Evolutionary conservation across 805 yeast genomes (phyloP), one percentile per base, ranked within the genome.

Genomic region (Ogataea zsoltii): DNA sequence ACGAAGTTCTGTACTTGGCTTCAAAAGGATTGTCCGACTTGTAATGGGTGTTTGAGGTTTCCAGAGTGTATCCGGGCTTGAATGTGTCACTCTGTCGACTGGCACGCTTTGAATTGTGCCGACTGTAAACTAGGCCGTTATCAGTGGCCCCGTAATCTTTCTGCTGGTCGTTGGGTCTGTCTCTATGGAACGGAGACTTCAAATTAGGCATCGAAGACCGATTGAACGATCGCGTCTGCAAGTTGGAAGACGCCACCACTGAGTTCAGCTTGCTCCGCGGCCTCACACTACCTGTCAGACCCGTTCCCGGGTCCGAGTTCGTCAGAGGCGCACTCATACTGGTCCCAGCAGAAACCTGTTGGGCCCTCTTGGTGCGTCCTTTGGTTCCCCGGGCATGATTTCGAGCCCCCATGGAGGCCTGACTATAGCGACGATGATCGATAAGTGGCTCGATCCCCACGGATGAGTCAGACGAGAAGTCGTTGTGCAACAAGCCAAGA

Each of bases 401-500:
- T n/a, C 19, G 14, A 4, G 21, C 16, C 29, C 36, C 42, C 15
- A 33, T 39, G 4, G 33, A 14, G 13, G 38, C 17, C 13, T 44
- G 42, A 18, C 46, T 39, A 37, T 45, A 48, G 17, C 42, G 26
- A 33, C 64, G 52, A 38, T 62, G 58, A 44, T 62, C 66, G n/a
- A 59, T 54, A 23, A 62, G 41, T 12, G 56, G 51, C 23, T 54
- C 61, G 6, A 35, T 41, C 3, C 53, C 55, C 25, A 31, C 35
- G 7, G 46, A 48, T 1, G 57, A 50, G 28, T 55, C 55, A 2
- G 56, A 52, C 1, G 58, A 52, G 4, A 51, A 38, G 33, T 61
- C 64, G 29, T 56, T 54, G 38, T 62, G 66, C 10, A 58, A 16
- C 21, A 61, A 23, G 3, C 66, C 66, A 13, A 62, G 25, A 7